A percentile compares a stretch with the other conserved stretches of the same genome.
Evolutionary conservation across 2,329 filamentous ascomycete species (phyloP).

Genomic region (Hypoxylon sp.): DNA sequence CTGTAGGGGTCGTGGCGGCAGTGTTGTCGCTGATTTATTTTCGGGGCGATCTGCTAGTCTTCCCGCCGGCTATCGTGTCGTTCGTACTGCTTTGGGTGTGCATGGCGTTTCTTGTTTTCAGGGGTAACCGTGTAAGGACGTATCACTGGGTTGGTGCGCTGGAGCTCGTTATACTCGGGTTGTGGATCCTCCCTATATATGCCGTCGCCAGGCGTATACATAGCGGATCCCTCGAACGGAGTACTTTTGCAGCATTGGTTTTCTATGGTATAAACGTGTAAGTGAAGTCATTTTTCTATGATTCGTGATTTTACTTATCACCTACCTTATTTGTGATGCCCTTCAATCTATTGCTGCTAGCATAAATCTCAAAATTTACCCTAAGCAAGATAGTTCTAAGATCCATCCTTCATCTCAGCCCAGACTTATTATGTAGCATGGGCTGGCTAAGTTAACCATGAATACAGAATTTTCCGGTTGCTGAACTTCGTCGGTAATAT

Average conservation of each 20-base stretch:
- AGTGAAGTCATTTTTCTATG: neutral
- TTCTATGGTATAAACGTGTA: constrained; percentile 9
- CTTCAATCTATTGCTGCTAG: neutral
- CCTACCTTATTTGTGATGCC: neutral
- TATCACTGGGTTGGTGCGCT: constrained; percentile 59
- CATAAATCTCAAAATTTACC: neutral
- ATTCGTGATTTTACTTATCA: neutral
- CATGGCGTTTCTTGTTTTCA: constrained; percentile 55
- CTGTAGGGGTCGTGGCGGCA: constrained; percentile 56
- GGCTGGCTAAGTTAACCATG: neutral
- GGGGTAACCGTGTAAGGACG: constrained; percentile 57
- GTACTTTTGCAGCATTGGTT: constrained; percentile 4
- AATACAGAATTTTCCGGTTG: constrained; percentile 56
- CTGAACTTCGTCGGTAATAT: constrained; percentile 59
- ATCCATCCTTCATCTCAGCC: neutral
- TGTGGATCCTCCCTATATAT: constrained; percentile 55
- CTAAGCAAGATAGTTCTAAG: too few species aligned
- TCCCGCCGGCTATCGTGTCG: constrained; percentile 45
- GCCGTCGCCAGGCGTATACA: constrained; percentile 43
- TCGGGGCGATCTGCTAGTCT: constrained; percentile 41
- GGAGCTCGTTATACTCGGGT: constrained; percentile 56
- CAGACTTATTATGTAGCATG: neutral
- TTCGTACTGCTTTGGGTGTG: constrained; percentile 58
- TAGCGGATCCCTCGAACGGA: neutral
- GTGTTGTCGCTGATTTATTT: constrained; percentile 60